Percentiles rank a stretch among this genome's conserved stretches.
These are phyloP conservation scores for Chalciporus sphaerocephalus DNA, from an alignment of 768 basidiomycete species.

Conservation along the genomic window DNA sequence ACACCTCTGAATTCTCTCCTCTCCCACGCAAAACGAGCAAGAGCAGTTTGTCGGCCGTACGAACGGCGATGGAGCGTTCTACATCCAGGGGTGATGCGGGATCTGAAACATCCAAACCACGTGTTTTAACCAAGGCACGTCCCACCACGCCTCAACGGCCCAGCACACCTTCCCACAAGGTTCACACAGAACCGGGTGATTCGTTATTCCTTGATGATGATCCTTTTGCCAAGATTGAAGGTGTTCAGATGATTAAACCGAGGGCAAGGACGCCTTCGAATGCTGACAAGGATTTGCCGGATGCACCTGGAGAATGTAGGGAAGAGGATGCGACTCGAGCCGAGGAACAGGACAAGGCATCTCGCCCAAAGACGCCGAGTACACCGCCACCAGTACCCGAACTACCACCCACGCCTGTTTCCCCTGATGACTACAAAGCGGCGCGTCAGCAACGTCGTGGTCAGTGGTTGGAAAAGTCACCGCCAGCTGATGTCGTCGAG, in stretches of 20 bases:
- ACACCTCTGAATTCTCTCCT: conserved; percentile 13
- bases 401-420: conserved; percentile 14
- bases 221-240: conserved; percentile 52
- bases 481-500: conserved; percentile 35
- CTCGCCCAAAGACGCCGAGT: not conserved
- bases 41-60: conserved; percentile 1
- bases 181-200: conserved; percentile 11
- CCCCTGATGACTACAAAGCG: conserved; percentile 37
- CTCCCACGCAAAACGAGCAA: conserved; percentile 17
- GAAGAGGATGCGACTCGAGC: conserved; percentile 3
- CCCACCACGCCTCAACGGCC: conserved; percentile 32
- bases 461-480: conserved; percentile 36
- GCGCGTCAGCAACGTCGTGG: conserved; percentile 41
- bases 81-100: conserved; percentile 10
- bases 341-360: conserved; percentile 16
- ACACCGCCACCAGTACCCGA: not conserved
- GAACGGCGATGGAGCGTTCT: conserved; percentile 8
- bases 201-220: conserved; percentile 30
- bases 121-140: conserved; percentile 31
- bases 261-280: conserved; percentile 5
- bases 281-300: not conserved
- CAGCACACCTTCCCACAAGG: conserved; percentile 9
- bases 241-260: conserved; percentile 44
- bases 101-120: conserved; percentile 18
- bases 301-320: not conserved